Evolutionary conservation across 805 yeast genomes (phyloP).

Genomic region (Kuraishia hungarica): DNA sequence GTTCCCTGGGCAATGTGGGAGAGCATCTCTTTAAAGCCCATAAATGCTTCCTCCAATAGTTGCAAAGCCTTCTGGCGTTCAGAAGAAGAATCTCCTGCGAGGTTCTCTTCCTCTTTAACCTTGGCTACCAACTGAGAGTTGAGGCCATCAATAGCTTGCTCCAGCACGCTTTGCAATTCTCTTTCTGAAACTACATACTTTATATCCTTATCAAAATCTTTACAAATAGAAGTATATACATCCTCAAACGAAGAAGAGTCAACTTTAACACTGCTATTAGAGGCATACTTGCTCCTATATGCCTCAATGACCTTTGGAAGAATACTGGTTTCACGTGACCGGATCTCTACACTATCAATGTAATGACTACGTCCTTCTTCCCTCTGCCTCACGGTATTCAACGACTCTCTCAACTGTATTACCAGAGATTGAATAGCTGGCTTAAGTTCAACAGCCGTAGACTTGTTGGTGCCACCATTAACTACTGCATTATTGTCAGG

Average conservation of each 20-base stretch:
- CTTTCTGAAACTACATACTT: slow-evolving; percentile 32
- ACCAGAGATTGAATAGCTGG: slow-evolving; percentile 22
- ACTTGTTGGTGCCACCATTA: slow-evolving; percentile 1
- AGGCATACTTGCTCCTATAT: slow-evolving; percentile 25
- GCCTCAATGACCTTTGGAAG: slow-evolving; percentile 44
- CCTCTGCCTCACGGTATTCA: slow-evolving; percentile 22
- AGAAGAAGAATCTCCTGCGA: slow-evolving; percentile 10
- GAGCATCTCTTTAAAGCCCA: slow-evolving; percentile 45
- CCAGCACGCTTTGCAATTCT: slow-evolving; percentile 23
- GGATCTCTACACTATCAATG: slow-evolving; percentile 32
- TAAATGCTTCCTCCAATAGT: slow-evolving; percentile 38
- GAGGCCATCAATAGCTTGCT: slow-evolving; percentile 26
- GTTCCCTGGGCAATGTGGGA: slow-evolving; percentile 60
- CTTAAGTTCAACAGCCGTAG: slow-evolving; percentile 22
- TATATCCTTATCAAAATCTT: slow-evolving; percentile 38
- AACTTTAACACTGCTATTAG: slow-evolving; percentile 11
- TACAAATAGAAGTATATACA: slow-evolving; percentile 34
- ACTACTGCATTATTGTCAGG: slow-evolving; percentile 3
- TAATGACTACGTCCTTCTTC: slow-evolving; percentile 30
- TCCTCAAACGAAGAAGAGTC: slow-evolving; percentile 25
- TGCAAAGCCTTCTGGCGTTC: slow-evolving; percentile 41
- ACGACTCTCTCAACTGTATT: slow-evolving; percentile 25
- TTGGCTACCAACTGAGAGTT: slow-evolving; percentile 19
- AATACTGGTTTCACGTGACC: slow-evolving; percentile 36
- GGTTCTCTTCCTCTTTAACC: slow-evolving; percentile 1